These are phyloP conservation scores for Telfairia occidentalis DNA, from an alignment of 331 rosid species.

Conservation along the genomic window DNA sequence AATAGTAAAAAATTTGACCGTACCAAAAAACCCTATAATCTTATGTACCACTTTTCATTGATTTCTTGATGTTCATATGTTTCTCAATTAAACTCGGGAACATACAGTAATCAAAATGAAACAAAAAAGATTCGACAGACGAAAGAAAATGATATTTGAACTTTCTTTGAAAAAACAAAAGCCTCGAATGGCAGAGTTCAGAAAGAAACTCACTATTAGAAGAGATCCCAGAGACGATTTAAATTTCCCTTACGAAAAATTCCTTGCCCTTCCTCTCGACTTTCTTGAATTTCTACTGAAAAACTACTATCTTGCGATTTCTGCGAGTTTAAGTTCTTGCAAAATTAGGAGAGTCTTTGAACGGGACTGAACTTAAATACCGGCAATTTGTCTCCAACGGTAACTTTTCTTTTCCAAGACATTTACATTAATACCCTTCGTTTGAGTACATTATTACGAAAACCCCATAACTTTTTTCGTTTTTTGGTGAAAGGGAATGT, in stretches of 20 bases:
- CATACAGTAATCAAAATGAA: background rate
- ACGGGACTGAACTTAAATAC: background rate
- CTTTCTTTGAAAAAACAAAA: background rate
- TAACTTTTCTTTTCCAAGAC: background rate
- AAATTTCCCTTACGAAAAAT: background rate
- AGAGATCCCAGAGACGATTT: background rate
- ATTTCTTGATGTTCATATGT: background rate
- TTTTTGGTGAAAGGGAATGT: background rate
- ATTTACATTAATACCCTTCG: background rate
- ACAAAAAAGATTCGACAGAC: background rate
- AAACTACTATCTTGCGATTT: background rate
- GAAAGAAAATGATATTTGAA: background rate
- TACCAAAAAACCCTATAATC: conserved; percentile 4
- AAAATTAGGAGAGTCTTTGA: background rate
- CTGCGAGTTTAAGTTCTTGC: background rate
- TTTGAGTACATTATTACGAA: background rate
- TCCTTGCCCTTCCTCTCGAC: background rate
- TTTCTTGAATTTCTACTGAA: background rate
- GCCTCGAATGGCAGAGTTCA: background rate
- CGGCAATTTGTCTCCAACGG: conserved; percentile 1
- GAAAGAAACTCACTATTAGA: background rate
- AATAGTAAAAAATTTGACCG: background rate
- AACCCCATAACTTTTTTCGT: background rate
- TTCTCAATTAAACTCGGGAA: background rate
- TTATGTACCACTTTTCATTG: background rate